Base-by-base conservation (phyloP, 768 basidiomycete species). In the Gloeophyllum trabeum region DNA sequence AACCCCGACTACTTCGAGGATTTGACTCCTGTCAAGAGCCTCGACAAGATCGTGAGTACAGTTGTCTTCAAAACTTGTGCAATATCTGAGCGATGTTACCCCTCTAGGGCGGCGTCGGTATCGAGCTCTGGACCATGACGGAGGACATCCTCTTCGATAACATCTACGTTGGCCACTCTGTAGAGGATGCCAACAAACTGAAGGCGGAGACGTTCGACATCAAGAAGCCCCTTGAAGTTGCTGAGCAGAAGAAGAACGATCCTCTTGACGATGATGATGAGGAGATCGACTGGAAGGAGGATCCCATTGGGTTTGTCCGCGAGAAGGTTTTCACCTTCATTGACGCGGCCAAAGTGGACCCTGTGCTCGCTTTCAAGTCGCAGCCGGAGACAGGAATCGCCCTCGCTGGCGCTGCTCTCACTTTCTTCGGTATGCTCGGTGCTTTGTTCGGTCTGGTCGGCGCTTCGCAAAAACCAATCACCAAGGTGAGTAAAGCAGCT, bases 111-210 rank as follows among this genome's bases (percentile, higher is more conserved):
- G 92, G 91, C 65, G 76, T 96, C 47, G 93, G 93, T 56, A 93
- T 98, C 51, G 96, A 99, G 64, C 79, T 98, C 53, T 99, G 96
- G 96, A 94, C 94, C 36, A 99, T 98, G 96, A 94, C 93, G 34
- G 87, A 87, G 63, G 82, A 88, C 57, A 92, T 92, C 52, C 72
- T 92, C 51, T 93, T 92, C 60, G 79, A 88, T 64, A 92, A 90
- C 69, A 78, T 99, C 57, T 98, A 91, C 67, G 62, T 99, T 45
- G 92, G 92, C 45, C 83, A 92, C 70, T 93, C 91, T 16, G 57
- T 77, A 44, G 76, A 78, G 28, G 90, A 94, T 46, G 96, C 96
- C 48, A 79, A 85, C 61, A 63, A 66, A 7, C 63, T 99, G 51
- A 89, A 91, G 43, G 64, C 68, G 13, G 89, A 93, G 65, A 88